Percentiles rank a stretch among this genome's conserved stretches.
phyloP scores from a whole-genome alignment of 2,329 filamentous ascomycete genomes.

The Gnomoniopsis smithogilvyi region DNA sequence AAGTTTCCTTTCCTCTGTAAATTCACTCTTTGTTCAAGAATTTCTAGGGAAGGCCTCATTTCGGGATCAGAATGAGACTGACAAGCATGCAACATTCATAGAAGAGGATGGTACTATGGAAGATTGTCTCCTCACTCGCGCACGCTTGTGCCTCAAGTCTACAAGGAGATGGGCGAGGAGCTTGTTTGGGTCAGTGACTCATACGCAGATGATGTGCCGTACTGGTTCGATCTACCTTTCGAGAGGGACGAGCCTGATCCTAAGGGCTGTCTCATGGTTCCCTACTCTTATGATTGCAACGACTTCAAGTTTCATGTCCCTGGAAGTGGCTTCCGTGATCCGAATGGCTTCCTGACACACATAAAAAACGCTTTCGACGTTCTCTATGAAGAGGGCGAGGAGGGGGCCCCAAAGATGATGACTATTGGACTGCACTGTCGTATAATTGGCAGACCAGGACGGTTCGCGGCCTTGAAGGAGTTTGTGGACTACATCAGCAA shows the following conservation, averaged over 20 bases:
- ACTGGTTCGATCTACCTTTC: conserved; percentile 50
- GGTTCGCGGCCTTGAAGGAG: conserved; percentile 46
- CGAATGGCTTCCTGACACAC: conserved; percentile 41
- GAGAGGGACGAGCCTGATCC: conserved; percentile 37
- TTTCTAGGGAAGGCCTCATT: too few relatives aligned
- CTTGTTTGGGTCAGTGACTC: conserved; percentile 48
- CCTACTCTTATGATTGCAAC: conserved; percentile 54
- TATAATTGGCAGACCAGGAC: conserved; percentile 49
- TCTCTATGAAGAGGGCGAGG: conserved; percentile 47
- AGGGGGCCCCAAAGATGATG: conserved; percentile 54
- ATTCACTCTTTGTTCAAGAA: too few relatives aligned
- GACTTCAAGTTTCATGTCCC: conserved; percentile 42
- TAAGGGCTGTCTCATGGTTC: conserved; percentile 51
- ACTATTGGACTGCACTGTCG: conserved; percentile 52
- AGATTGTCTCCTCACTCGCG: conserved; percentile 40
- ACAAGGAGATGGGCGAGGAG: conserved; percentile 48
- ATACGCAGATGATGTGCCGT: conserved; percentile 54
- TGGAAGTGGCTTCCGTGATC: conserved; percentile 41
- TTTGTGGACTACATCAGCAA: conserved; percentile 50
- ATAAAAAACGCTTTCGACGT: conserved; percentile 51
- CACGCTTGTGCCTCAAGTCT: conserved; percentile 44
- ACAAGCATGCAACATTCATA: too few relatives aligned
- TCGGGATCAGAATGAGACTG: too few relatives aligned
- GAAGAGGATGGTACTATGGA: conserved; percentile 46
- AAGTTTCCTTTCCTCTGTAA: too few relatives aligned